A percentile compares a stretch with the other conserved stretches of the same genome.
phyloP scores from a whole-genome alignment of 2,329 filamentous ascomycete species.

The Aspergillus quadrilineatus region DNA sequence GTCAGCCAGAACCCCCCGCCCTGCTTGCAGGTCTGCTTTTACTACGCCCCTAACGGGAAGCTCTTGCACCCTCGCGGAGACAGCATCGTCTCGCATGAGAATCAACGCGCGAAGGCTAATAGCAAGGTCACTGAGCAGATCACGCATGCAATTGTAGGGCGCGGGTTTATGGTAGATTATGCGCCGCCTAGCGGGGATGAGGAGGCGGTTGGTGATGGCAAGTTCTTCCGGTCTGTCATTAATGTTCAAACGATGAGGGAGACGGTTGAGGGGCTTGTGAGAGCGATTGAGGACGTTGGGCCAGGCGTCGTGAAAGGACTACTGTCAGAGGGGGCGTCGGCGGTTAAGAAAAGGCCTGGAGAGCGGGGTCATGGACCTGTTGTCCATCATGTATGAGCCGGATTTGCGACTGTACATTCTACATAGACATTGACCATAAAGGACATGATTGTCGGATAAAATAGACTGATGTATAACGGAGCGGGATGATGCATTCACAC shows the following conservation, averaged over 20 bases:
- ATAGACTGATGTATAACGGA: not conserved
- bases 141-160: slow-evolving; percentile 53
- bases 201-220: slow-evolving; percentile 55
- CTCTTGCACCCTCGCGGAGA: slow-evolving; percentile 41
- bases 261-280: slow-evolving; percentile 63
- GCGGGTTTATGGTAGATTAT: slow-evolving; percentile 70
- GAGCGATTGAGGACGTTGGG: slow-evolving; percentile 55
- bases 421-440: not conserved
- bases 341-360: slow-evolving; percentile 27
- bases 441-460: not conserved
- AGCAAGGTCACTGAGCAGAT: slow-evolving; percentile 57
- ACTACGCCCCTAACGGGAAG: slow-evolving; percentile 65
- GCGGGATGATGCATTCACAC: not conserved
- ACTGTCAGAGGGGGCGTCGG: slow-evolving; percentile 19
- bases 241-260: slow-evolving; percentile 60
- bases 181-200: slow-evolving; percentile 53
- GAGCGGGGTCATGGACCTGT: slow-evolving; percentile 39
- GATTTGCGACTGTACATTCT: not conserved
- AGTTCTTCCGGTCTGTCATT: slow-evolving; percentile 69
- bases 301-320: slow-evolving; percentile 33
- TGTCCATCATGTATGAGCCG: slow-evolving; percentile 22
- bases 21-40: slow-evolving; percentile 94
- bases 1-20: slow-evolving; percentile 75
- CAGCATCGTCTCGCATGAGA: slow-evolving; percentile 34
- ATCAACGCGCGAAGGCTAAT: slow-evolving; percentile 48